Base-by-base conservation (phyloP, 345 rosid genomes). In the Sonneratia alba region DNA sequence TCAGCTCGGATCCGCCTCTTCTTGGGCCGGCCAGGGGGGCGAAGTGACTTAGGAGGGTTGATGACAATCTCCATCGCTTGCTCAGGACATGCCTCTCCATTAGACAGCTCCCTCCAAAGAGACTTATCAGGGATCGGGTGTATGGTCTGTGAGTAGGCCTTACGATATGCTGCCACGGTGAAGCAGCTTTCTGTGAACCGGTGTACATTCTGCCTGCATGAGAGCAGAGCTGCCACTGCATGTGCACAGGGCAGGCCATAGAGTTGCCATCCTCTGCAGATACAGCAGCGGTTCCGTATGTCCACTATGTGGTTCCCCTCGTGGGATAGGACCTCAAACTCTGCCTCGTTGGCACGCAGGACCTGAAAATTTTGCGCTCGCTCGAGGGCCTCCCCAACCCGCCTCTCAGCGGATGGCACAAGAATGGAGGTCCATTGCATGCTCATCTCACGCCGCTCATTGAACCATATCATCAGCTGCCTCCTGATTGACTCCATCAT, bases 401-500 rank as follows among this genome's bases (percentile, higher is more conserved):
- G 85, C 63, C 96, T 82, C 79, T 94, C 99, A 3, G 97, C 99
- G 32, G 71, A 92, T 90, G 49, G 99, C 45, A 42, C 45, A 42
- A 42, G 45, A 42, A 91, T 89, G 8, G 97, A 87, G 70, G 91
- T 87, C 99, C 98, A 95, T 55, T 92, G 97, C 97, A 90, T 84
- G 66, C 99, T 90, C 66, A 89, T 84, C 79, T 95, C 99, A 0
- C 97, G 89, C 49, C 97, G 89, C 76, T 92, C 99, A 36, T 88
- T 95, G 83, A 95, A 95, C 98, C 99, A 95, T 65, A 93, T 90
- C 98, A 95, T 95, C 18, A 95, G 87, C 81, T 95, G 97, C 81
- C 99, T 87, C 80, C 98, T 82, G 73, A 95, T 92, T 77, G 97
- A 92, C 79, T 92, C 98, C 96, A 92, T 90, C 99, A 95, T 95